Evolutionary conservation across 306 rosid species (phyloP), one percentile per base, ranked within the genome.

Genomic region (Pterocarpus macrocarpus): DNA sequence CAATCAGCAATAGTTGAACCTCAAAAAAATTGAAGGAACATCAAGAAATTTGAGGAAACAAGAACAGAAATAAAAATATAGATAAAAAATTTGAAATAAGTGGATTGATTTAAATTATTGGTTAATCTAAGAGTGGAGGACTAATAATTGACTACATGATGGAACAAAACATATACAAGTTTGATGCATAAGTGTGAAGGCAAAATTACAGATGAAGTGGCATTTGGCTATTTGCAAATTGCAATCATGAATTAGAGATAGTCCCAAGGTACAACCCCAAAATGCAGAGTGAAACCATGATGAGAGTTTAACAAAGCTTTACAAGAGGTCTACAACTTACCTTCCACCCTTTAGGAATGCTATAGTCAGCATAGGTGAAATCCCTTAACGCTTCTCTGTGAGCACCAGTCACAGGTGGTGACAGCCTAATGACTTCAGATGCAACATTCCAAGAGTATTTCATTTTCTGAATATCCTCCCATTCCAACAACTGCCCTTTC

Each of bases 401-500:
- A 47, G 89, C 80, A 44, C 94, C 94, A 13, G 75, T 57, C 12
- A 85, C 89, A 0, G 94, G 82, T 12, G 91, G 91, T 1, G 75
- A 73, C 14, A 88, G 35, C 63, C 91, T 86, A 66, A 88, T 13
- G 17, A 81, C 86, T 81, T 90, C 90, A 52, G 85, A 83, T 61
- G 74, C 88, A 39, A 88, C 90, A 71, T 77, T 83, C 94, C 94
- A 90, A 12, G 91, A 81, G 82, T 81, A 69, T 62, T 88, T 90
- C 94, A 90, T 90, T 79, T 85, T 88, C 41, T 86, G 86, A 52
- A 90, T 22, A 71, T 90, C 94, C 59, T 86, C 88, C 94, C 91
- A 86, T 41, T 84, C 73, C 64, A 90, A 74, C 70, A 75, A 62
- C 63, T 86, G 64, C 4, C 89, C 88, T 41, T 13, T 77, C 61